These are phyloP conservation scores for Andrographis paniculata DNA, from an alignment of 305 asterid genomes.

Conservation along the genomic window DNA sequence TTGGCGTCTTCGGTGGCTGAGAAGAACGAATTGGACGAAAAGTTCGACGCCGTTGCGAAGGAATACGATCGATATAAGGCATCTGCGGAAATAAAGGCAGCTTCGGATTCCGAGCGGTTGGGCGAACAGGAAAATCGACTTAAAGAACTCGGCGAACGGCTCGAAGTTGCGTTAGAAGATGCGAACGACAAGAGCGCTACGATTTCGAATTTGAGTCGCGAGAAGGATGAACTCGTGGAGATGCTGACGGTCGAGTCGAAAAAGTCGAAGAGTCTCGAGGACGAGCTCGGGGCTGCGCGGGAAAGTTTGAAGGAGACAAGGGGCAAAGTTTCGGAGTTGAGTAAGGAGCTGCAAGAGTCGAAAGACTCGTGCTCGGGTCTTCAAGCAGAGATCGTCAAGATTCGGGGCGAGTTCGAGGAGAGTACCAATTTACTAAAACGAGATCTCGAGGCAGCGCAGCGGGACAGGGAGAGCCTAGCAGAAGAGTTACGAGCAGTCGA, in stretches of 20 bases:
- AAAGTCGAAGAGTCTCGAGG: slow-evolving; percentile 43
- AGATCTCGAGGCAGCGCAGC: slow-evolving; percentile 42
- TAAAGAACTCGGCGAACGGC: slow-evolving; percentile 45
- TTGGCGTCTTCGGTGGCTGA: slow-evolving; percentile 35
- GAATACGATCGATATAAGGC: slow-evolving; percentile 46
- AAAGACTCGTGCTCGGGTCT: slow-evolving; percentile 46
- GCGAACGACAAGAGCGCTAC: slow-evolving; percentile 21
- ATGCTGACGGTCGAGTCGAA: slow-evolving; percentile 36
- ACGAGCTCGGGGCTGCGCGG: slow-evolving; percentile 33
- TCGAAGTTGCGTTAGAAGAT: slow-evolving; percentile 40
- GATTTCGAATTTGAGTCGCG: slow-evolving; percentile 42
- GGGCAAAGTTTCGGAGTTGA: slow-evolving; percentile 40
- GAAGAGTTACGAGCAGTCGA: slow-evolving; percentile 39
- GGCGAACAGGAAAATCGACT: slow-evolving; percentile 36
- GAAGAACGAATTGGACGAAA: slow-evolving; percentile 33
- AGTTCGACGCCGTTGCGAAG: slow-evolving; percentile 25
- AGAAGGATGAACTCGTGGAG: slow-evolving; percentile 38
- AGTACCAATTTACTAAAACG: slow-evolving; percentile 36
- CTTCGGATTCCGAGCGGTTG: slow-evolving; percentile 48
- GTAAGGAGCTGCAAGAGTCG: slow-evolving; percentile 40
- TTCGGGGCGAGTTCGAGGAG: slow-evolving; percentile 38
- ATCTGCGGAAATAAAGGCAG: slow-evolving; percentile 41
- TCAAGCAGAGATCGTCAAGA: slow-evolving; percentile 41
- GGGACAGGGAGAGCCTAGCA: slow-evolving; percentile 27
- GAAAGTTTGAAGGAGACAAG: slow-evolving; percentile 44